phyloP scores from a whole-genome alignment of 2,329 filamentous ascomycete species.

The Alternaria alternata region DNA sequence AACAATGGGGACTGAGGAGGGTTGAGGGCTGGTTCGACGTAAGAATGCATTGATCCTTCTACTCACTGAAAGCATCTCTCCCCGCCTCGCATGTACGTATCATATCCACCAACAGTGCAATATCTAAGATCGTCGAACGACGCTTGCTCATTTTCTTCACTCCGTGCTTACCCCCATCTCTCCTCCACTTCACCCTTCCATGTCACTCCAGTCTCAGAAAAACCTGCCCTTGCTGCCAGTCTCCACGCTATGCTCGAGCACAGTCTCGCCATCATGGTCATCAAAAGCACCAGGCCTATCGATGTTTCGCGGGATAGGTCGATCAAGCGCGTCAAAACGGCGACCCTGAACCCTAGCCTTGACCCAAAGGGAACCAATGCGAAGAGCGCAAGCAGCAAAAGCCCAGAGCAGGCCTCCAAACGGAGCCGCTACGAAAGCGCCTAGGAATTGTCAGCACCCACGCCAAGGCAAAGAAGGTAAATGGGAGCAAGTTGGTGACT shows the following conservation, averaged over 20 bases:
- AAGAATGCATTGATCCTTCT: too few relatives aligned
- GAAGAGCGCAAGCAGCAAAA: constrained; percentile 66
- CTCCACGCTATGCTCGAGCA: constrained; percentile 36
- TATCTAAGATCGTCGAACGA: too few relatives aligned
- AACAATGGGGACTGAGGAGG: too few relatives aligned
- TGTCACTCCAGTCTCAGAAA: constrained; percentile 28
- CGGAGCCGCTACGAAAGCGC: constrained; percentile 80
- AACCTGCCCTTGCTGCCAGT: constrained; percentile 41
- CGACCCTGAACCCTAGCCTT: constrained; percentile 65
- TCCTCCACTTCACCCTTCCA: neutral
- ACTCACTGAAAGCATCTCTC: too few relatives aligned
- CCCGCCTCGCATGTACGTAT: too few relatives aligned
- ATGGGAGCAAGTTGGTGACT: constrained; percentile 10
- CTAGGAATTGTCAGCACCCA: constrained; percentile 26
- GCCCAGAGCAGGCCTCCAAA: constrained; percentile 78
- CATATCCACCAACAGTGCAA: too few relatives aligned
- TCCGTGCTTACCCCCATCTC: too few relatives aligned
- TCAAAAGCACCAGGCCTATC: constrained; percentile 25
- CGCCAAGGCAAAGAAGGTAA: too few relatives aligned
- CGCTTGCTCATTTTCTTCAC: too few relatives aligned
- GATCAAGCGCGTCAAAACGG: constrained; percentile 73
- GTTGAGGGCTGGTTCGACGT: too few relatives aligned
- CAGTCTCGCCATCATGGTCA: constrained; percentile 36
- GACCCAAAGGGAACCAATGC: constrained; percentile 67
- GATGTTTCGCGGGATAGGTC: constrained; percentile 32